Evolutionary conservation across 352 stramenopile genomes (phyloP), one percentile per base, ranked within the genome.

Genomic region (Pilasporangium apinafurcum): DNA sequence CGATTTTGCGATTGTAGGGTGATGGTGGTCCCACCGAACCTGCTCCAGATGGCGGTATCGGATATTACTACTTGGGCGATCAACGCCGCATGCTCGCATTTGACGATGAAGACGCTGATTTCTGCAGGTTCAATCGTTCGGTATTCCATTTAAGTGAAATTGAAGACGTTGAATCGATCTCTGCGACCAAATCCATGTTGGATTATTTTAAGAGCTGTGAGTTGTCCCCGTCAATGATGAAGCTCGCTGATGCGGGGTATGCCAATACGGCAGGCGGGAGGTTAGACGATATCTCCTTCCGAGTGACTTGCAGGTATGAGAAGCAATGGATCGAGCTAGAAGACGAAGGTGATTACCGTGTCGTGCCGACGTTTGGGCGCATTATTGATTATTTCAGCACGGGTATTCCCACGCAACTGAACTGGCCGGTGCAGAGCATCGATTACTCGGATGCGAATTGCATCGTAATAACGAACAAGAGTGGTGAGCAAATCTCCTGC

Each of bases 11-110:
- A 50, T 16, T 26, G 4, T 57, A 92, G 80, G 80, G 76, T 6
- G 80, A 92, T 37, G 80, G 80, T 40, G 80, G 80, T 32, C 80
- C 80, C 18, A 87, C 73, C 3, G 69, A 85, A 16, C 65, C 72
- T 28, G 65, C 80, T 30, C 76, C 72, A 2, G 80, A 90, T 53
- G 75, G 77, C 47, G 80, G 80, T 42, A 79, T 90, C 35, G 80
- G 80, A 12, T 92, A 92, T 40, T 92, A 92, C 59, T 92, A 88
- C 53, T 64, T 92, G n/a, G 80, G 80, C 16, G 80, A 92, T 39
- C 76, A 92, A 41, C 83, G 87, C 54, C 80, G 77, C 20, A 80
- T 92, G 67, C 68, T 92, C 14, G 64, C 68, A 33, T 85, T 74
- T 49, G 72, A 92, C 34, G 65, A 81, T 49, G 48, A 68, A 3